Percentiles rank a stretch among this genome's conserved stretches.
These are phyloP conservation scores for Kazachstania africana DNA, from an alignment of 805 yeast genomes.

Conservation along the genomic window DNA sequence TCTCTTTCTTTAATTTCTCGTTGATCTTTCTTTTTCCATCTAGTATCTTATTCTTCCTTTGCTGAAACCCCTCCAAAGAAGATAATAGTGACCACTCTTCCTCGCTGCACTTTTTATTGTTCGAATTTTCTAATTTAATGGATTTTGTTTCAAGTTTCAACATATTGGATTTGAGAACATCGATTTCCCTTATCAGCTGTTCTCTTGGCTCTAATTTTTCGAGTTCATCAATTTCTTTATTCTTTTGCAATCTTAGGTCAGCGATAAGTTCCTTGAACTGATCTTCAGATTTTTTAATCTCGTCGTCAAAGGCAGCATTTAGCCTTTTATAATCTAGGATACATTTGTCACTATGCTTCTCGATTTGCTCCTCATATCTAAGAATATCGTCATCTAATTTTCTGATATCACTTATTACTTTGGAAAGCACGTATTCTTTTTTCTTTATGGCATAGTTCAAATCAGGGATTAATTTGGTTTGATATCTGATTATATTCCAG, in stretches of 20 bases:
- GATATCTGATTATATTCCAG: conserved; percentile 3
- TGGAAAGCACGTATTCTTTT: too few relatives aligned
- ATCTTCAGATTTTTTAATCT: conserved; percentile 16
- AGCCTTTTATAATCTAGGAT: conserved; percentile 3
- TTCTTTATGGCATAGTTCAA: conserved; percentile 19
- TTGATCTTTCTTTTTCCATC: not conserved
- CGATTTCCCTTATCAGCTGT: conserved; percentile 3
- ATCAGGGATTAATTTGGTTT: conserved; percentile 15
- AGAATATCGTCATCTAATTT: too few relatives aligned
- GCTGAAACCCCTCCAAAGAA: too few relatives aligned
- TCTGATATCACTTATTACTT: too few relatives aligned
- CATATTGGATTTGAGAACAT: not conserved
- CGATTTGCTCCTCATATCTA: too few relatives aligned
- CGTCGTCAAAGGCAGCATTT: conserved; percentile 11
- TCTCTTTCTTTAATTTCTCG: not conserved
- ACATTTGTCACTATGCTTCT: conserved; percentile 9
- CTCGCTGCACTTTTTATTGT: conserved; percentile 1
- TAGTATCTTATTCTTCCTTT: not conserved
- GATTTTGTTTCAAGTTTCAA: not conserved
- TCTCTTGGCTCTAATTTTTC: conserved; percentile 17
- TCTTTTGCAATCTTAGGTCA: conserved; percentile 5
- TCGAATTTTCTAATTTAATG: not conserved
- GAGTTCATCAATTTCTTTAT: conserved; percentile 13
- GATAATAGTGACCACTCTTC: too few relatives aligned
- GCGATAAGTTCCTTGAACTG: conserved; percentile 14